phyloP scores from a whole-genome alignment of 1,139 yeast species.

The Yamadazyma diddensiae region DNA sequence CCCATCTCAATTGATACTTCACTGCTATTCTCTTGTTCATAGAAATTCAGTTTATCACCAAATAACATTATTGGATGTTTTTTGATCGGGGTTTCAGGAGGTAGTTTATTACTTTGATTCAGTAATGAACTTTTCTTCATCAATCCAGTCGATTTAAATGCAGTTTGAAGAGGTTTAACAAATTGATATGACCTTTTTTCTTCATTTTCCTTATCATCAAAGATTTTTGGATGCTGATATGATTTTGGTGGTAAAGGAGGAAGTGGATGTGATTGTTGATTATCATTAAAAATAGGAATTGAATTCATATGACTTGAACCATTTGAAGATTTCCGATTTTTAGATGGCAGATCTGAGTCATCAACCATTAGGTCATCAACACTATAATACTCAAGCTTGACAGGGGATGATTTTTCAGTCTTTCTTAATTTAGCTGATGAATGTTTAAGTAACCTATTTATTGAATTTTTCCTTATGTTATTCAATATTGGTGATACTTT shows the following conservation, averaged over 20 bases:
- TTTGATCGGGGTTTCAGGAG: slow-evolving; percentile 86
- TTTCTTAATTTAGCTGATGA: slow-evolving; percentile 18
- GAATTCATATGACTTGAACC: slow-evolving; percentile 9
- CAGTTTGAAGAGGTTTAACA: slow-evolving; percentile 83
- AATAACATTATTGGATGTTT: slow-evolving; percentile 47
- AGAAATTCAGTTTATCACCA: slow-evolving; percentile 14
- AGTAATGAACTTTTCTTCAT: slow-evolving; percentile 58
- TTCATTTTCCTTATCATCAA: slow-evolving; percentile 36
- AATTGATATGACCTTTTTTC: slow-evolving; percentile 54
- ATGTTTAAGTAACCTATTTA: slow-evolving; percentile 16
- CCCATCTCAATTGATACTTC: slow-evolving; percentile 41
- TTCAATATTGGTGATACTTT: slow-evolving; percentile 8
- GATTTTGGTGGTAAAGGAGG: slow-evolving; percentile 14
- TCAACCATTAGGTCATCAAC: slow-evolving; percentile 29
- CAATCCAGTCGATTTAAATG: slow-evolving; percentile 74
- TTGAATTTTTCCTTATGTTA: slow-evolving; percentile 6
- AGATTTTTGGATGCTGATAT: neutral
- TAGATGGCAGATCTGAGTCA: slow-evolving; percentile 27
- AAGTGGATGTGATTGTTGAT: slow-evolving; percentile 11
- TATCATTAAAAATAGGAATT: slow-evolving; percentile 1
- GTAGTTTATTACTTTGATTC: slow-evolving; percentile 29
- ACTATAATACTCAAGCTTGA: slow-evolving; percentile 27
- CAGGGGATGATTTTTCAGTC: slow-evolving; percentile 15
- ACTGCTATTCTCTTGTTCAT: slow-evolving; percentile 14
- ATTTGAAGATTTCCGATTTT: slow-evolving; percentile 29